Conservation (phyloP, 2,329 filamentous ascomycete genomes). For the Colletotrichum magnum region DNA sequence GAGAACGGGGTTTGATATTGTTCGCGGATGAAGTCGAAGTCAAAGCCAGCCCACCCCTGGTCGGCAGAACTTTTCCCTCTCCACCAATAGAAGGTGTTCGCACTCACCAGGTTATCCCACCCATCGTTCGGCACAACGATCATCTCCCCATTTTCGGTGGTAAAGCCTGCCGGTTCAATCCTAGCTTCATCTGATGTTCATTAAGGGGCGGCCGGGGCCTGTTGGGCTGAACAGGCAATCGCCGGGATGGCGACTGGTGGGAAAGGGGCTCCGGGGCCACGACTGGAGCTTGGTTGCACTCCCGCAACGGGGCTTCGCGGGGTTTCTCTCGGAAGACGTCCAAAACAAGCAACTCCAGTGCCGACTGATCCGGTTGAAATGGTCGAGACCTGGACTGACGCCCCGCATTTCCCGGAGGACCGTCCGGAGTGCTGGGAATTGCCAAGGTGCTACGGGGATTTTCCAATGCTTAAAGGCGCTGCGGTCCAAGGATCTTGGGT, state of each 20-base stretch:
- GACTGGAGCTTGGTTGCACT: background rate
- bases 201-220: background rate
- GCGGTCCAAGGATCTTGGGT: background rate
- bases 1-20: background rate
- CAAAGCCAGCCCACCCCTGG: background rate
- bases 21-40: slow-evolving; percentile 6
- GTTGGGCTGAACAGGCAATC: background rate
- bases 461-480: background rate
- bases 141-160: background rate
- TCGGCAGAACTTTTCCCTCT: background rate
- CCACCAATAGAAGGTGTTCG: slow-evolving; percentile 7
- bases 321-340: background rate
- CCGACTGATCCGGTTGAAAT: background rate
- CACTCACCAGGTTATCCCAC: slow-evolving; percentile 1
- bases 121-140: background rate
- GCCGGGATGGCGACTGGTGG: background rate
- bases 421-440: background rate
- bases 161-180: background rate
- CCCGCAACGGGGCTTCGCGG: background rate
- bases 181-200: slow-evolving; percentile 26
- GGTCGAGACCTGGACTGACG: background rate
- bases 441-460: slow-evolving; percentile 17
- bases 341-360: background rate
- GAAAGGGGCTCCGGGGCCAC: background rate
- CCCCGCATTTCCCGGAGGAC: background rate